phyloP scores from a whole-genome alignment of 2,329 filamentous ascomycete genomes.

The Seiridium unicorne region DNA sequence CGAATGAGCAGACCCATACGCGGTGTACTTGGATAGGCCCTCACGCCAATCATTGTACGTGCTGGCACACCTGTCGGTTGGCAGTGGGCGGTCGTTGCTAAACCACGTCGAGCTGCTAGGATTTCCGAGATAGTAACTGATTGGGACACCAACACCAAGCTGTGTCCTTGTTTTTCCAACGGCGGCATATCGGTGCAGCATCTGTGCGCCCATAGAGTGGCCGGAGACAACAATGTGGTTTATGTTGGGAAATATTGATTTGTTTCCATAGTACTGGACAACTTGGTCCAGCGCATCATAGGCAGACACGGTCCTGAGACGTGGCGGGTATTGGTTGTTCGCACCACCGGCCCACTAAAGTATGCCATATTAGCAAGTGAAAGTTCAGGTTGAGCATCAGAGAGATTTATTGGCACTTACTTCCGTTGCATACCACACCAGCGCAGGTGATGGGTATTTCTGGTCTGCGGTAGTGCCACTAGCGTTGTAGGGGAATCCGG shows the following conservation, averaged over 20 bases:
- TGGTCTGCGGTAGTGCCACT: conserved; percentile 2
- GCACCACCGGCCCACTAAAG: conserved; percentile 4
- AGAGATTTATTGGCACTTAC: not conserved
- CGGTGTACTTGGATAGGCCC: conserved; percentile 2
- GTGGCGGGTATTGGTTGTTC: conserved; percentile 9
- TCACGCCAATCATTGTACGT: conserved; percentile 7
- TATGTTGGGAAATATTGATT: conserved; percentile 3
- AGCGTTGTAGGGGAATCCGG: conserved; percentile 7
- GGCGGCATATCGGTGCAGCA: conserved; percentile 6
- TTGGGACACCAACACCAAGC: not conserved
- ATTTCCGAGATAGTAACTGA: conserved; percentile 7
- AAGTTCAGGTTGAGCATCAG: not conserved
- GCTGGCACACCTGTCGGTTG: conserved; percentile 3
- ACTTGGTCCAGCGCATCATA: conserved; percentile 8
- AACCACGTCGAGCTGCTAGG: conserved; percentile 6
- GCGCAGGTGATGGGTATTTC: conserved; percentile 9
- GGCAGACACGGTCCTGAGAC: not conserved
- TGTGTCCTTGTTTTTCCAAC: conserved; percentile 6
- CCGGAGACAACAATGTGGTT: conserved; percentile 8
- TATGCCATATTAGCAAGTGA: not conserved
- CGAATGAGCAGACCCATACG: conserved; percentile 3
- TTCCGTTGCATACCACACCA: conserved; percentile 6
- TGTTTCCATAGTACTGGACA: conserved; percentile 7
- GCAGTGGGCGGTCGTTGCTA: not conserved
- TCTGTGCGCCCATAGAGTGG: conserved; percentile 8